Conservation (phyloP, 208 protist species). For the Crithidia fasciculata region DNA sequence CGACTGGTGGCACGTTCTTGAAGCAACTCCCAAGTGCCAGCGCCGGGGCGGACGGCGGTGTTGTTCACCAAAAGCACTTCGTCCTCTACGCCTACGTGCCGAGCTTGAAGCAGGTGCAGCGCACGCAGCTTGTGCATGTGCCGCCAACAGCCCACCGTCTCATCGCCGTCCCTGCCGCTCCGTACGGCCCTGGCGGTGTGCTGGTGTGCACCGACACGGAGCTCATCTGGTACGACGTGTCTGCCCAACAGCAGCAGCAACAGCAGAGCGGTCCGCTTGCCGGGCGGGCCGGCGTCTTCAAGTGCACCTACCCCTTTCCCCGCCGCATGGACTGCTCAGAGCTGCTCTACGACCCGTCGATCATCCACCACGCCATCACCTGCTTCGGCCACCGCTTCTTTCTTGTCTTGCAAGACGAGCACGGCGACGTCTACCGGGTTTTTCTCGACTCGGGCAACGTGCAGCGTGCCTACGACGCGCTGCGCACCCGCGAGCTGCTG, state of each 20-base stretch:
- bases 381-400: conserved; percentile 93
- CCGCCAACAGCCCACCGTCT: conserved; percentile 91
- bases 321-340: conserved; percentile 83
- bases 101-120: conserved; percentile 98
- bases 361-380: conserved; percentile 82
- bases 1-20: conserved; percentile 32
- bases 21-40: conserved; percentile 8
- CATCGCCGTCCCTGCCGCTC: conserved; percentile 86
- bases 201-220: conserved; percentile 96
- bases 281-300: conserved; percentile 63
- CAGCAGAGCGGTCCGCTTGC: conserved; percentile 8
- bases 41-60: background rate
- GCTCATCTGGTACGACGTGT: conserved; percentile 94
- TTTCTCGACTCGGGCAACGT: conserved; percentile 73
- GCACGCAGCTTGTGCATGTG: conserved; percentile 94
- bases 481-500: conserved; percentile 43
- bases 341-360: conserved; percentile 87
- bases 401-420: conserved; percentile 96
- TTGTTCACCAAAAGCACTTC: conserved; percentile 70
- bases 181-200: conserved; percentile 95
- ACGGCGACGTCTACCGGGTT: conserved; percentile 98
- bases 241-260: conserved; percentile 30
- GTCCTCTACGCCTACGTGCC: conserved; percentile 98
- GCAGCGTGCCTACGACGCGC: conserved; percentile 79
- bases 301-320: conserved; percentile 75